phyloP scores from a whole-genome alignment of 2,329 filamentous ascomycete species.

The Aspergillus udagawae region DNA sequence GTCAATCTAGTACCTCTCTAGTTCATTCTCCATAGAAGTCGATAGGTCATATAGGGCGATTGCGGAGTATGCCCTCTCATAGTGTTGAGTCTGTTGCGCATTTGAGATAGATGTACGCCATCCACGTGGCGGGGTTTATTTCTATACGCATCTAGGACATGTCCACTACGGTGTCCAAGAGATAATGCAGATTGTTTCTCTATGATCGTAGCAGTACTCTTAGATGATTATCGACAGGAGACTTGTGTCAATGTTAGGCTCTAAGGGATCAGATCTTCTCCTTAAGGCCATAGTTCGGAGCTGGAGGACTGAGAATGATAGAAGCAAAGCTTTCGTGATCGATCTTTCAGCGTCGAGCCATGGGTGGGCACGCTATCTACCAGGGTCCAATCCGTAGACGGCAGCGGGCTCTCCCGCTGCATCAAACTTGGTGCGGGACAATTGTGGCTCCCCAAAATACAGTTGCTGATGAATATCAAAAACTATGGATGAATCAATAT shows the following conservation, averaged over 20 bases:
- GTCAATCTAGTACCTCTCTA: too few species aligned
- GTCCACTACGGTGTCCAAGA: too few species aligned
- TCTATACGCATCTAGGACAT: too few species aligned
- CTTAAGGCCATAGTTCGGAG: neutral
- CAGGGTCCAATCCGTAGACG: slow-evolving; percentile 8
- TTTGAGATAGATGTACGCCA: too few species aligned
- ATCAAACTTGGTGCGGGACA: neutral
- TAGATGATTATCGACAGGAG: neutral
- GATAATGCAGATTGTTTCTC: neutral
- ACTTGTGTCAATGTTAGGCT: neutral
- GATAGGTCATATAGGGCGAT: too few species aligned
- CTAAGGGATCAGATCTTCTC: too few species aligned
- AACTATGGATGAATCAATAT: neutral
- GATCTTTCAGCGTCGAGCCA: neutral
- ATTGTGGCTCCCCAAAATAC: too few species aligned
- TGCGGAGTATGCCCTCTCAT: too few species aligned
- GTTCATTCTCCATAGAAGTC: too few species aligned
- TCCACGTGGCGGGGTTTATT: too few species aligned
- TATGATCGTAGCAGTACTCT: neutral
- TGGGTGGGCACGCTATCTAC: slow-evolving; percentile 10
- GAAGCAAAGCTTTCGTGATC: neutral
- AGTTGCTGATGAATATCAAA: neutral
- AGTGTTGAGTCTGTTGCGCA: too few species aligned
- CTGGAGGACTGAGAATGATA: neutral
- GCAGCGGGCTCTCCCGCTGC: slow-evolving; percentile 9